Conservation (phyloP, 169 alveolate species). For the Perkinsus olseni region DNA sequence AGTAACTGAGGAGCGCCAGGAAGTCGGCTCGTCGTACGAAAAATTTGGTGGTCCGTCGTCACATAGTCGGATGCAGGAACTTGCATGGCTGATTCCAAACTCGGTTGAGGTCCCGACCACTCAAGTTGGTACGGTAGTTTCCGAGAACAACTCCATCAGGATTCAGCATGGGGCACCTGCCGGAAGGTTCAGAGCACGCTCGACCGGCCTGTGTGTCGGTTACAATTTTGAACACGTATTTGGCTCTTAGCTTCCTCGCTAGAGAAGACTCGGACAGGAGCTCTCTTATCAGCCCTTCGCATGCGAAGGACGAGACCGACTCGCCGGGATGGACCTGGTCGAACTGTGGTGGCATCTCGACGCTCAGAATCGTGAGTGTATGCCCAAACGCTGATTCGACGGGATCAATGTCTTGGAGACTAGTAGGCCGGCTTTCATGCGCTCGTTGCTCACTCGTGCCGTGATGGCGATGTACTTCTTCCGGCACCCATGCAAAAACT, state of each 20-base stretch:
- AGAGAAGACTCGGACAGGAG: neutral
- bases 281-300: slow-evolving; percentile 51
- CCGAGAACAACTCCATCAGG: slow-evolving; percentile 82
- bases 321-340: slow-evolving; percentile 69
- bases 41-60: slow-evolving; percentile 35
- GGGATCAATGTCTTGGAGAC: no score
- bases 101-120: slow-evolving; percentile 72
- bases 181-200: neutral
- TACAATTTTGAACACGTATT: slow-evolving; percentile 52
- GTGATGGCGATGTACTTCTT: slow-evolving; percentile 43
- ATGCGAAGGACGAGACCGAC: slow-evolving; percentile 58
- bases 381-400: no score
- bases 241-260: slow-evolving; percentile 49
- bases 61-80: slow-evolving; percentile 60
- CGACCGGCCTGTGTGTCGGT: neutral
- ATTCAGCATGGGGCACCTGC: slow-evolving; percentile 77
- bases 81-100: slow-evolving; percentile 59
- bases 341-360: neutral
- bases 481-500: slow-evolving; percentile 15
- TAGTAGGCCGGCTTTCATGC: no score
- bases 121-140: slow-evolving; percentile 65
- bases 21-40: slow-evolving; percentile 28
- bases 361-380: no score
- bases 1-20: neutral
- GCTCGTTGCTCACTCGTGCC: slow-evolving; percentile 45